Base-by-base conservation (phyloP, 768 basidiomycete species). In the Suillus subluteus region DNA sequence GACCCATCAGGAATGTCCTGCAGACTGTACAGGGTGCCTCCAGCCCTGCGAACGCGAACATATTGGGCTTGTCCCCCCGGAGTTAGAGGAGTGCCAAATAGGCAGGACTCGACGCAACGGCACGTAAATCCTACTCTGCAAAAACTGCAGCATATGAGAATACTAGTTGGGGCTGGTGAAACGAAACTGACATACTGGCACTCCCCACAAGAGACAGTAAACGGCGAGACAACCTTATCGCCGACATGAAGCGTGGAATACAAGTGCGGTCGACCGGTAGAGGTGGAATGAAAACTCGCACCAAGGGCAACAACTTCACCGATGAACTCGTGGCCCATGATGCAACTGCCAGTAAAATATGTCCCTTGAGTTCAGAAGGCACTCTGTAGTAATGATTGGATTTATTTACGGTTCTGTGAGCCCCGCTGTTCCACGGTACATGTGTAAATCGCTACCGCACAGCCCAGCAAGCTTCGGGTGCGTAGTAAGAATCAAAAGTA, bases 21-120 rank as follows among this genome's bases (percentile, higher is more conserved):
- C 52, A 92, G 79, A 68, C 83, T 88, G 79, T 89, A 91, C 6
- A 94, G 82, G 0, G 91, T 92, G 44, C 91, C 91, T 32, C 92
- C 92, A 0, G 90, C 93, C 70, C 84, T 86, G n/a, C 91, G 91
- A 8, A 94, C 87, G 40, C 91, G 87, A 6, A 91, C 82, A 73
- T 88, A 94, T 73, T 93, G 92, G 0, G 92, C 91, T 79, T 94
- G 93, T 1, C 88, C 91, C 13, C 91, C 91, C 6, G 88, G 87
- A 2, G 91, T 83, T 23, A 76, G 71, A 1, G 90, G 86, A 23
- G 87, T 86, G 62, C 92, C 92, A 71, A 94, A 91, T 13, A 92
- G 79, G 37, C 75, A 75, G 11, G 88, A 84, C 63, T 86, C 76
- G 1, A 85, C 79, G 74, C 92, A 92, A 61, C 92, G 84, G 44